phyloP scores from a whole-genome alignment of 2,329 filamentous ascomycete genomes.

The Fusarium anthophilum region DNA sequence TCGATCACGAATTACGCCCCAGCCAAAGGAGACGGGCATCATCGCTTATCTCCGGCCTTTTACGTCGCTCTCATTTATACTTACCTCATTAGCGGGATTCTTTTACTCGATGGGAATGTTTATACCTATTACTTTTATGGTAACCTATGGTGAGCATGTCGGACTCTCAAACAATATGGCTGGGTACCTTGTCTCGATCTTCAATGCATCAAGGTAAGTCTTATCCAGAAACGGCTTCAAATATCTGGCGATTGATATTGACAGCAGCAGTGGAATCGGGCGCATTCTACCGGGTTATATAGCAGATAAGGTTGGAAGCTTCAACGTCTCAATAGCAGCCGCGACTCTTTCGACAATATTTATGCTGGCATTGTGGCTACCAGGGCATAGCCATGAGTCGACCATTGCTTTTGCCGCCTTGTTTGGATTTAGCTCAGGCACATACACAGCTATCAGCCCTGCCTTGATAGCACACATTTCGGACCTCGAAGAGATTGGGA shows the following conservation, averaged over 20 bases:
- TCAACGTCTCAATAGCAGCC: background rate
- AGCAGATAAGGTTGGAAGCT: background rate
- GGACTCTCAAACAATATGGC: background rate
- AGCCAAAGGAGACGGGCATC: background rate
- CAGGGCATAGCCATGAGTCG: background rate
- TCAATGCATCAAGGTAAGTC: background rate
- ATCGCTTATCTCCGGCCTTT: background rate
- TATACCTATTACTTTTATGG: background rate
- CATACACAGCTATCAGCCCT: background rate
- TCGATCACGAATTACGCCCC: background rate
- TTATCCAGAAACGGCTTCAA: background rate
- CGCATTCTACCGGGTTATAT: background rate
- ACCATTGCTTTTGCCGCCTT: background rate
- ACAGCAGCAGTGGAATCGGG: background rate
- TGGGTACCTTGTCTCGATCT: background rate
- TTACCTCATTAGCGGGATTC: background rate
- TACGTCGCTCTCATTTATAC: background rate
- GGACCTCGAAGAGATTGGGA: background rate
- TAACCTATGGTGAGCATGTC: background rate
- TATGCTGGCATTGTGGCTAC: background rate
- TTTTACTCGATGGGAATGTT: background rate
- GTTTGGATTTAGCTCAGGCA: background rate
- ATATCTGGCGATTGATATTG: background rate
- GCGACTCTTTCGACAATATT: background rate
- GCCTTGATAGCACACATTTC: background rate